phyloP scores from a whole-genome alignment of 1,284 basidiomycete genomes.

The Rhodotorula sp. region DNA sequence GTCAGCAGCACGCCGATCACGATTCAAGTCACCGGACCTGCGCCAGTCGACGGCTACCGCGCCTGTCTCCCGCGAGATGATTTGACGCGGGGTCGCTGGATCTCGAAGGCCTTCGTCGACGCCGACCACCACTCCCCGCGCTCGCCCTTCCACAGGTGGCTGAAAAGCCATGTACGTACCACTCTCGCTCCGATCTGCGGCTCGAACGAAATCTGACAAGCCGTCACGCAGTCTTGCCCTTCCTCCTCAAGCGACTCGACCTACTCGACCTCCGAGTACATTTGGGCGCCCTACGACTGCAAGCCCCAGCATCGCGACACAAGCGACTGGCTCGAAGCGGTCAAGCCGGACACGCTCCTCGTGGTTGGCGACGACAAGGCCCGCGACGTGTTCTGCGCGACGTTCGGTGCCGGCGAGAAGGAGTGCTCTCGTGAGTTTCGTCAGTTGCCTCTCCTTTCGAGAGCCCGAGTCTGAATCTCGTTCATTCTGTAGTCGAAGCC shows the following conservation, averaged over 20 bases:
- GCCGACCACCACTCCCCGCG: conserved; percentile 1
- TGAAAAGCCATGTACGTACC: conserved; percentile 9
- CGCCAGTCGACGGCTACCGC: neutral
- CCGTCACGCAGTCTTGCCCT: neutral
- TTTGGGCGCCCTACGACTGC: conserved; percentile 18
- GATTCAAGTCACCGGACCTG: conserved; percentile 1
- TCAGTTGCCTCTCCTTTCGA: neutral
- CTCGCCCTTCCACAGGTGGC: conserved; percentile 12
- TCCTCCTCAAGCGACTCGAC: conserved; percentile 2
- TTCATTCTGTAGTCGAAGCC: neutral
- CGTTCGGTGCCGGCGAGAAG: neutral
- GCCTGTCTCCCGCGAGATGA: neutral
- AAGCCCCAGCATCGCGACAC: conserved; percentile 15
- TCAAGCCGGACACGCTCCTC: conserved; percentile 15
- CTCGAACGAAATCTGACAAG: neutral
- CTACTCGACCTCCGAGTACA: conserved; percentile 8
- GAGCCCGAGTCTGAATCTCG: neutral
- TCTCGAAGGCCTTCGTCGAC: conserved; percentile 12
- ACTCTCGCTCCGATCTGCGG: neutral
- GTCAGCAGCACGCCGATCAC: conserved; percentile 10
- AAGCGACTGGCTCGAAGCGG: conserved; percentile 20
- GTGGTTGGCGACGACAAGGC: conserved; percentile 19
- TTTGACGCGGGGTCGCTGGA: conserved; percentile 16
- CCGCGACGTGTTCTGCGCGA: conserved; percentile 20
- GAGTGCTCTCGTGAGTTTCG: neutral